Evolutionary conservation across 1,284 basidiomycete genomes (phyloP).

Genomic region (Golubevia pallescens): DNA sequence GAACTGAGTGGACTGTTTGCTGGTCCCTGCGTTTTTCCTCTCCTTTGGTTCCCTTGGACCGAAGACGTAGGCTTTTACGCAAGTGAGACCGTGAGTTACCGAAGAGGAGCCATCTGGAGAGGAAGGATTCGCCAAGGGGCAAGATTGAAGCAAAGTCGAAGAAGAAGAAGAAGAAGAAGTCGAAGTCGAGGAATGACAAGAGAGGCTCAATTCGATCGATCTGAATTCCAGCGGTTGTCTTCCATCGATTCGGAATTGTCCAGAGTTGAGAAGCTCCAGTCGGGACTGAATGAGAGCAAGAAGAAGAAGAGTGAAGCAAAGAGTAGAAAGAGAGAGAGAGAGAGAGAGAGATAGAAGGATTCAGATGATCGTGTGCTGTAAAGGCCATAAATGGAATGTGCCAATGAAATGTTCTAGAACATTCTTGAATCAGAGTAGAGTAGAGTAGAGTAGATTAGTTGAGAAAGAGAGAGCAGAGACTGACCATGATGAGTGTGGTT

Average conservation of each 20-base stretch:
- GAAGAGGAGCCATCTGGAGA: constrained; percentile 41
- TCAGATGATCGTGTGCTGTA: no score
- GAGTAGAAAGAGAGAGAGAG: no score
- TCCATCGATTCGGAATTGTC: constrained; percentile 53
- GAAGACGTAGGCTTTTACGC: constrained; percentile 48
- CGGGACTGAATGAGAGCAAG: constrained; percentile 35
- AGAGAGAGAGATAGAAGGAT: no score
- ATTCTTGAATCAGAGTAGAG: no score
- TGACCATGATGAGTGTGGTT: no score
- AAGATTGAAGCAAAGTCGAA: not conserved
- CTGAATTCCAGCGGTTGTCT: constrained; percentile 49
- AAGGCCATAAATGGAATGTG: no score
- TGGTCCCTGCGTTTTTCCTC: not conserved
- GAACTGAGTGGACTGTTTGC: constrained; percentile 25
- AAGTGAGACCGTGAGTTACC: constrained; percentile 54
- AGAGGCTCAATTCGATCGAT: constrained; percentile 38
- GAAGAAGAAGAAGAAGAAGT: constrained; percentile 1
- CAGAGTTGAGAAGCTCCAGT: constrained; percentile 51
- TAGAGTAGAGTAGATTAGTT: no score
- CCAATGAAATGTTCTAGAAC: no score
- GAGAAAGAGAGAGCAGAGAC: no score
- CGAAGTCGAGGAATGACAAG: constrained; percentile 7
- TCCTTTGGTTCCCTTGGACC: constrained; percentile 48
- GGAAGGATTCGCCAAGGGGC: no score
- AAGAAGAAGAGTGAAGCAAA: no score